Evolutionary conservation across 345 rosid species (phyloP).

Genomic region (Arabis alpina): DNA sequence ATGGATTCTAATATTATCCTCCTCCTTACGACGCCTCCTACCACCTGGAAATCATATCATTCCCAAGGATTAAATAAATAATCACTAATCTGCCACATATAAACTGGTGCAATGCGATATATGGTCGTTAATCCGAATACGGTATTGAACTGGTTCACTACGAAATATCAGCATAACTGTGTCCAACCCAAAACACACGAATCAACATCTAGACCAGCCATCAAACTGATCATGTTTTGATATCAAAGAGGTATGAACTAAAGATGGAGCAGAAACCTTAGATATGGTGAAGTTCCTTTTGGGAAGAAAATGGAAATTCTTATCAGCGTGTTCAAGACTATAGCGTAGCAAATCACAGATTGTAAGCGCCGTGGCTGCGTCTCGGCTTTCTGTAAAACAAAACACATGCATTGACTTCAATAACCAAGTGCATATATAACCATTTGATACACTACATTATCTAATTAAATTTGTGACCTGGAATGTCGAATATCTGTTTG

Average conservation of each 20-base stretch:
- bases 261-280: constrained; percentile 49
- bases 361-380: constrained; percentile 56
- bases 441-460: not conserved
- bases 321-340: constrained; percentile 82
- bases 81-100: constrained; percentile 1
- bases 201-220: not conserved
- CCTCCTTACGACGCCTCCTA: not conserved
- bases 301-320: constrained; percentile 51
- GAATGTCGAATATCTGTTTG: constrained; percentile 76
- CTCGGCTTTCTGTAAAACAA: constrained; percentile 55
- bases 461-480: constrained; percentile 52
- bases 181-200: constrained; percentile 4
- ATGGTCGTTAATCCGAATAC: not conserved
- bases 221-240: constrained; percentile 20
- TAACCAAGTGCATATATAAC: not conserved
- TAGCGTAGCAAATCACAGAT: constrained; percentile 66
- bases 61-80: not conserved
- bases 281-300: constrained; percentile 37
- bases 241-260: constrained; percentile 7
- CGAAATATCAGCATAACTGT: too few species aligned
- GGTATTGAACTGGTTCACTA: too few species aligned
- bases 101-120: not conserved
- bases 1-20: not conserved
- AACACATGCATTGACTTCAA: constrained; percentile 31
- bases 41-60: constrained; percentile 18